Conservation (phyloP, 2,329 filamentous ascomycete genomes). For the Cadophora malorum region DNA sequence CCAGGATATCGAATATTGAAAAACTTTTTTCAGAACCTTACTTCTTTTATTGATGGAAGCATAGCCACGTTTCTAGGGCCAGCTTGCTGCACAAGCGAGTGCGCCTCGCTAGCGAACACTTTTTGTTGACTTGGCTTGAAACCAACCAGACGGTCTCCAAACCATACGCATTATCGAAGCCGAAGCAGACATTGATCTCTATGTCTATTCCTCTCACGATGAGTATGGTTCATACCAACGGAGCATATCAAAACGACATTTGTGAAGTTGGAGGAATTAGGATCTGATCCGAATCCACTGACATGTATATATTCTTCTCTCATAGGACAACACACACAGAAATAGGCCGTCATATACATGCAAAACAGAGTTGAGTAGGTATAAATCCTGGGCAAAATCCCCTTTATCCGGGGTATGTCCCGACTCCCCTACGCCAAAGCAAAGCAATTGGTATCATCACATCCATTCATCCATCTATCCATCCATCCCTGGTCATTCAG, state of each 20-base stretch:
- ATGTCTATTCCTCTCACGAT: too few species aligned
- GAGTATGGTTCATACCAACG: too few species aligned
- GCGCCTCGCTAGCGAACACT: too few species aligned
- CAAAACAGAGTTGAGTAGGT: constrained; percentile 33
- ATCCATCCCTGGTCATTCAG: too few species aligned
- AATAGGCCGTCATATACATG: constrained; percentile 26
- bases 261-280: neutral
- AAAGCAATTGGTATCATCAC: constrained; percentile 35
- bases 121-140: too few species aligned
- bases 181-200: too few species aligned
- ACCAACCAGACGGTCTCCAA: too few species aligned
- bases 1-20: constrained; percentile 25
- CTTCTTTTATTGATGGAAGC: neutral
- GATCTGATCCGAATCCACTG: neutral
- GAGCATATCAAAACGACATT: neutral
- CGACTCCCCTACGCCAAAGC: constrained; percentile 22
- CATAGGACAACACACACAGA: neutral
- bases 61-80: too few species aligned
- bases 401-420: constrained; percentile 13
- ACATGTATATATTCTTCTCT: neutral
- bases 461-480: constrained; percentile 8
- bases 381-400: constrained; percentile 16
- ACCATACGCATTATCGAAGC: too few species aligned
- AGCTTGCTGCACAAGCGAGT: too few species aligned
- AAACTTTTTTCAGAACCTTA: neutral